phyloP scores from a whole-genome alignment of 352 stramenopile genomes.

The Phytophthora constricta region DNA sequence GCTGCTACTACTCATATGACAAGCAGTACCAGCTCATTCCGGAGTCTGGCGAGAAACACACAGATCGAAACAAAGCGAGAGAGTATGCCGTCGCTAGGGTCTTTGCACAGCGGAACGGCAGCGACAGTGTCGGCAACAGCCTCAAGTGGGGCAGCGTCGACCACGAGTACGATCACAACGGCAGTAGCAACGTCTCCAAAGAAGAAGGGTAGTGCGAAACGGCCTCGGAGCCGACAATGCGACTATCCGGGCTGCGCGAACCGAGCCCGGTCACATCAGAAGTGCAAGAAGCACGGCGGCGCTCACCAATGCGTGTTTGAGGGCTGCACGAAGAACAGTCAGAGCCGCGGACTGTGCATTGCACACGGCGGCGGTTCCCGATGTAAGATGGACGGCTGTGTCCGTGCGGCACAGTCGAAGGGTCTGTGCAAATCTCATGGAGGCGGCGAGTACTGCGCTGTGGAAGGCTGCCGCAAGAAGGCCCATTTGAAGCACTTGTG shows the following conservation, averaged over 20 bases:
- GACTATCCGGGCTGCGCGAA: constrained; percentile 79
- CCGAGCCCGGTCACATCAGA: constrained; percentile 83
- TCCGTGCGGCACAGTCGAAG: constrained; percentile 84
- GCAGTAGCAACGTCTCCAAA: constrained; percentile 12
- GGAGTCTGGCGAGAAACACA: constrained; percentile 43
- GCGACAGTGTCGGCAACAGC: constrained; percentile 7
- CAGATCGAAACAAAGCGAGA: constrained; percentile 52
- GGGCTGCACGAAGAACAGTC: constrained; percentile 88
- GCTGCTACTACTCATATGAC: constrained; percentile 14
- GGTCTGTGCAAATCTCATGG: constrained; percentile 88
- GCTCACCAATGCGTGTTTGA: constrained; percentile 85
- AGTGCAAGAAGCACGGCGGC: constrained; percentile 91
- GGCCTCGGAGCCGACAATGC: constrained; percentile 65
- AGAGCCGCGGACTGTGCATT: constrained; percentile 87
- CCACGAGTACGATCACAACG: constrained; percentile 12
- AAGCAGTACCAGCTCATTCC: constrained; percentile 28
- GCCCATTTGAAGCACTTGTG: constrained; percentile 88
- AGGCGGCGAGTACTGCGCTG: constrained; percentile 81
- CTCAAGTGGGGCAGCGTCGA: constrained; percentile 5
- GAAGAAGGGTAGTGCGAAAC: constrained; percentile 32
- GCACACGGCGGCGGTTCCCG: constrained; percentile 82
- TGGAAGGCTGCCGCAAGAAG: constrained; percentile 86
- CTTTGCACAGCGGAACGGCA: constrained; percentile 27
- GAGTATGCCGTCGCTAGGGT: constrained; percentile 22
- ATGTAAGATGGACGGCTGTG: constrained; percentile 82